Conservation (phyloP, 75 land plant species). For the Gnetum montanum region DNA sequence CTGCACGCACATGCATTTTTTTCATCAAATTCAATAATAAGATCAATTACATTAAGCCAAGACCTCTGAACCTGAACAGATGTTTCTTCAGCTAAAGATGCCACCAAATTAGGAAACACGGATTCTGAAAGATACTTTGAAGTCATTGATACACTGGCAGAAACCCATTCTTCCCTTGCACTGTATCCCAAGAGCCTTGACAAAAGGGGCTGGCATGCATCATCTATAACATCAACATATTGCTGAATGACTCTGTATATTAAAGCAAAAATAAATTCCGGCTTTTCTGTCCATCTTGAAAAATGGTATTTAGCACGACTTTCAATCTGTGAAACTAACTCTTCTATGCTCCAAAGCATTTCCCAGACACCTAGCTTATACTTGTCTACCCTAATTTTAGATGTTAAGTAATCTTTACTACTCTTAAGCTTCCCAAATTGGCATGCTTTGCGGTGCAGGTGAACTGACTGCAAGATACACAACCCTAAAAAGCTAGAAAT, state of each 20-base stretch:
- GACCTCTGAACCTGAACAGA: constrained; percentile 32
- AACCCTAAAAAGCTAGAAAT: constrained; percentile 59
- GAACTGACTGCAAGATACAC: constrained; percentile 77
- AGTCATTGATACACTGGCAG: constrained; percentile 59
- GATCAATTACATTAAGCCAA: constrained; percentile 81
- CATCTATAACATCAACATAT: constrained; percentile 78
- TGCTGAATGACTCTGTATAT: constrained; percentile 65
- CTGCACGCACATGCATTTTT: constrained; percentile 41
- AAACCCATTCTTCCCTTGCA: constrained; percentile 96
- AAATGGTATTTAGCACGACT: constrained; percentile 50
- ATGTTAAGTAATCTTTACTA: background rate
- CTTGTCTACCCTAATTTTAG: constrained; percentile 15
- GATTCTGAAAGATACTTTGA: constrained; percentile 55
- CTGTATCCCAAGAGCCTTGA: constrained; percentile 77
- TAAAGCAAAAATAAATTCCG: constrained; percentile 87
- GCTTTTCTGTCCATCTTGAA: constrained; percentile 79
- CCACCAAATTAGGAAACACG: constrained; percentile 47
- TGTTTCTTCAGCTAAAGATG: constrained; percentile 31
- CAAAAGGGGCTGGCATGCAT: constrained; percentile 71
- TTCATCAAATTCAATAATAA: constrained; percentile 74
- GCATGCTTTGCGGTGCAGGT: constrained; percentile 50
- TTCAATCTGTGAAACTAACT: constrained; percentile 65
- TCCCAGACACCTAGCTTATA: constrained; percentile 29
- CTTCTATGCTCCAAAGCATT: constrained; percentile 89
- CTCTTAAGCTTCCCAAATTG: constrained; percentile 21